Base-by-base conservation (phyloP, 345 rosid species). In the Cardamine resedifolia region DNA sequence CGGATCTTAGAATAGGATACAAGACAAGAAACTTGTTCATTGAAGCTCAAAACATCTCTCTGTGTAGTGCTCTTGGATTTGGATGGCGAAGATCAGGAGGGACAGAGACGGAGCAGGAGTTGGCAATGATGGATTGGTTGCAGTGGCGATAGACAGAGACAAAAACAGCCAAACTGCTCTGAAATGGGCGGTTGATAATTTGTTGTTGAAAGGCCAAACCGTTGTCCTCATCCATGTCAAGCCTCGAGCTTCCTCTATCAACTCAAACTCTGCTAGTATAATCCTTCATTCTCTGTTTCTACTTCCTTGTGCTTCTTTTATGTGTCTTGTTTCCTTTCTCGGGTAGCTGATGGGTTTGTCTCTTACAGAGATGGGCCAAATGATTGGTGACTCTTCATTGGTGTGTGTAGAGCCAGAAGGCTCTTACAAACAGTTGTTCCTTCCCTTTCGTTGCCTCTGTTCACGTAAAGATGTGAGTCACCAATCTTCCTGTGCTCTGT, bases 391-490 rank as follows among this genome's bases (percentile, higher is more conserved):
- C 11, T 41, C 77, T 68, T 52, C 79, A 10, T 64, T 78, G 70
- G 73, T 80, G 3, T 76, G 76, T 67, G 81, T 18, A 43, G 90
- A 86, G 11, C 77, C 78, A 33, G 97, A 91, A 61, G 67, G 81
- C 9, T 82, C 76, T 20, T 82, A 79, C 71, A 89, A 48, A 82
- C 96, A 91, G 3, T 34, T 94, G 65, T 91, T 88, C 78, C 92
- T 88, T 75, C 97, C 98, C 19, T 91, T 91, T 72, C 97, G 97
- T 30, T 91, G 97, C 76, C 85, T 94, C 38, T 91, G 95, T 66
- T 85, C 90, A 1, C 93, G 96, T 14, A 94, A 91, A 79, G 96
- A 91, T 68, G 98, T 94, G 75, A 70, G 88, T 52, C 27, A 24
- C 44, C 8, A 21, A 9, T 36, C 7, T 52, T 55, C 62, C 24